Base-by-base conservation (phyloP, 345 rosid genomes). In the Hibiscus mutabilis region DNA sequence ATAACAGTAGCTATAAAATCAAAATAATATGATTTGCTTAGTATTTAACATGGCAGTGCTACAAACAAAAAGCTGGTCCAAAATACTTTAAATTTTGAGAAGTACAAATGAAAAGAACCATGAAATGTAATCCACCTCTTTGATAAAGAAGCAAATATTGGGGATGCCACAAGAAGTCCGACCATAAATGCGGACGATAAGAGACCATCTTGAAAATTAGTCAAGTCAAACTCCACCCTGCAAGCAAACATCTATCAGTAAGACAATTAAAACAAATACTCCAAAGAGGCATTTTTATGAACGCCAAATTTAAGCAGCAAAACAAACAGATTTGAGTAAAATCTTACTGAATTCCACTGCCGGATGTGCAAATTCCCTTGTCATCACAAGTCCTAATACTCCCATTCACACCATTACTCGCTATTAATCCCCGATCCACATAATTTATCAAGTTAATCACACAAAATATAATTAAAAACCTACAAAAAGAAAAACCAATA, bases 151-250 rank as follows among this genome's bases (percentile, higher is more conserved):
- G 99, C 99, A 83, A 95, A 95, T 63, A 90, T 84, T 10, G 97
- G 97, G 79, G 93, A 95, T 60, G 97, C 88, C 47, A 95, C 64
- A 14, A 95, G 97, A 80, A 95, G 92, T 46, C 99, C 97, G 79
- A 90, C 99, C 97, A 95, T 90, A 70, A 89, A 95, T n/a, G 97
- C 97, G 68, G 97, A 95, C 33, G 99, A 95, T 42, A 95, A 78
- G 40, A 89, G 86, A 76, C 99, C 99, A 87, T 94, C 99, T 76
- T 94, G 74, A 71, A 94, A 92, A 81, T 94, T 89, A 70, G 67
- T 82, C 81, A 94, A 82, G 63, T 76, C 63, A 78, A 94, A 94
- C 46, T 85, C 91, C 70, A 97, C 99, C 82, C 97, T 91, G 81
- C 46, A 76, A 71, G 66, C 61, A 77, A 64, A 73, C 66, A 71